A percentile compares a stretch with the other conserved stretches of the same genome.
phyloP scores from a whole-genome alignment of 345 rosid species.

The Pistacia atlantica region DNA sequence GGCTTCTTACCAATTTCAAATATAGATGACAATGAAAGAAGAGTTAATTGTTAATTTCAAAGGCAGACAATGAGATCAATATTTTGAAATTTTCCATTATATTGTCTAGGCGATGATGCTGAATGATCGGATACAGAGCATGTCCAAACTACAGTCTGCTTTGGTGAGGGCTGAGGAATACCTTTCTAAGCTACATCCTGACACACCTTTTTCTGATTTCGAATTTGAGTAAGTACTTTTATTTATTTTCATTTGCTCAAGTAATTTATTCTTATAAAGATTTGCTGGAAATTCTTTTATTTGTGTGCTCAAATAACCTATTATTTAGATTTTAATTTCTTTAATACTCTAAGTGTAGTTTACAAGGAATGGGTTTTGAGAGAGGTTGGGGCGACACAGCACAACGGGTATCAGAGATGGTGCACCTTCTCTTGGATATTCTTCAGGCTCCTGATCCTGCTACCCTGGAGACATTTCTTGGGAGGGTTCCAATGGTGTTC shows the following conservation, averaged over 20 bases:
- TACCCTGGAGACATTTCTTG: conserved; percentile 60
- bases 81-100: background rate
- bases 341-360: conserved; percentile 21
- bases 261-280: background rate
- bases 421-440: conserved; percentile 62
- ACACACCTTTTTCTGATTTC: conserved; percentile 50
- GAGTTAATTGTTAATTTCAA: background rate
- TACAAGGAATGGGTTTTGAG: conserved; percentile 66
- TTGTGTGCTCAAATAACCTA: background rate
- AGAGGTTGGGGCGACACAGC: conserved; percentile 67
- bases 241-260: background rate
- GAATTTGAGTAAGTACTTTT: conserved; percentile 46
- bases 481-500: conserved; percentile 68
- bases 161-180: conserved; percentile 57
- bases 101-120: conserved; percentile 53
- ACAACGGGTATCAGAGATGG: conserved; percentile 44
- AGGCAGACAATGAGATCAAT: background rate
- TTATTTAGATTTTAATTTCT: background rate
- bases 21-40: background rate
- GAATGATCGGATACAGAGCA: conserved; percentile 52
- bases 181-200: conserved; percentile 48
- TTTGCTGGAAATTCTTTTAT: background rate
- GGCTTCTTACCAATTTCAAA: background rate
- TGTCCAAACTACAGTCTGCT: conserved; percentile 49
- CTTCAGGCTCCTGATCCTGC: conserved; percentile 72